Percentiles rank a stretch among this genome's conserved stretches.
Conservation (phyloP, 2,329 filamentous ascomycete genomes). For the Fonsecaea erecta region DNA sequence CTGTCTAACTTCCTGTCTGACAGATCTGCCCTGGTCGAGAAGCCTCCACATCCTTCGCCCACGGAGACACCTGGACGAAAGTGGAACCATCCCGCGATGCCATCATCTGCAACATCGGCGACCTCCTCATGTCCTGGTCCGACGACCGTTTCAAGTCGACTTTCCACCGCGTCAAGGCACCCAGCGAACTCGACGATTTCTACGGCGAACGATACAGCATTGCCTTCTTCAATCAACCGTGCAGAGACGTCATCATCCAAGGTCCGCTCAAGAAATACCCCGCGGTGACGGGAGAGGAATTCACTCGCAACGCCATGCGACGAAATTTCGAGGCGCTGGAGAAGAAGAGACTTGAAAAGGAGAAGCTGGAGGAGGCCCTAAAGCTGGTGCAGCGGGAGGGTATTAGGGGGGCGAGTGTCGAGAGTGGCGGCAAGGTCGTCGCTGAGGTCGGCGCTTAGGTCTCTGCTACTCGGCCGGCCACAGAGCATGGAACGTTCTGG, state of each 20-base stretch:
- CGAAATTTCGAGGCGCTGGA: slow-evolving; percentile 59
- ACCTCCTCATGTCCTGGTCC: slow-evolving; percentile 58
- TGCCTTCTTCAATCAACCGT: slow-evolving; percentile 69
- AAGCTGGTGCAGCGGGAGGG: slow-evolving; percentile 16
- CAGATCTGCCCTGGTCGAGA: slow-evolving; percentile 52
- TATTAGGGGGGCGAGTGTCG: not conserved
- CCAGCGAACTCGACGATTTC: slow-evolving; percentile 58
- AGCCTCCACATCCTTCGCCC: slow-evolving; percentile 62
- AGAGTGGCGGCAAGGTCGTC: slow-evolving; percentile 16
- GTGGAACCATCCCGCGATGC: slow-evolving; percentile 57
- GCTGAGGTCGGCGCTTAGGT: slow-evolving; percentile 23
- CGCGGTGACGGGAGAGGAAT: slow-evolving; percentile 63
- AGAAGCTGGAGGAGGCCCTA: slow-evolving; percentile 4
- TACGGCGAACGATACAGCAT: slow-evolving; percentile 68
- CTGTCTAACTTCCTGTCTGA: not conserved
- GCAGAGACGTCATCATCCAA: slow-evolving; percentile 62
- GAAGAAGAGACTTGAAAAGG: slow-evolving; percentile 22
- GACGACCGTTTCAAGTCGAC: slow-evolving; percentile 71
- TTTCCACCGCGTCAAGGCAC: slow-evolving; percentile 67
- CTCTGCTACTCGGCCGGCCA: too few relatives aligned
- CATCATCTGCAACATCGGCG: slow-evolving; percentile 69
- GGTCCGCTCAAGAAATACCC: slow-evolving; percentile 67
- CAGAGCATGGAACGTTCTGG: too few relatives aligned
- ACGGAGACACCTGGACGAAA: slow-evolving; percentile 66
- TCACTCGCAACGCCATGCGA: slow-evolving; percentile 62